A percentile compares a stretch with the other conserved stretches of the same genome.
These are phyloP conservation scores for Colletotrichum spaethianum DNA, from an alignment of 2,329 filamentous ascomycete species.

Conservation along the genomic window DNA sequence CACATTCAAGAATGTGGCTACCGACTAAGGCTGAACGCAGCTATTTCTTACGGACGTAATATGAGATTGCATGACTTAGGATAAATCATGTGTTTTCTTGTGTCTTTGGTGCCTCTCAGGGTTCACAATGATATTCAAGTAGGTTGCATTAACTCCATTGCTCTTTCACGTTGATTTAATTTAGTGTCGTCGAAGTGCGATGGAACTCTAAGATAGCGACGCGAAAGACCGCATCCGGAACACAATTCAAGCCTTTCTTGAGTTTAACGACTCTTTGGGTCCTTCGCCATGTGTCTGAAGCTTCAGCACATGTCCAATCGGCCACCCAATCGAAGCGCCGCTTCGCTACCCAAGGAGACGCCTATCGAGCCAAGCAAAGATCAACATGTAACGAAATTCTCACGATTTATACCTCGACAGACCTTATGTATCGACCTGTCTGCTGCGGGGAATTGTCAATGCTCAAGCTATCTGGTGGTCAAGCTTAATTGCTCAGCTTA, in stretches of 20 bases:
- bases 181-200: too few species aligned
- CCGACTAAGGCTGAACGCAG: background rate
- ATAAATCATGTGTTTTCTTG: background rate
- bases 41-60: background rate
- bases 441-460: background rate
- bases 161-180: too few species aligned
- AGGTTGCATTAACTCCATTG: background rate
- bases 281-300: background rate
- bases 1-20: constrained; percentile 1
- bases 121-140: background rate
- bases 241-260: too few species aligned
- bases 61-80: background rate
- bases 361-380: constrained; percentile 1
- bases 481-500: background rate
- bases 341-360: background rate
- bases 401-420: background rate
- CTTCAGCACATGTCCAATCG: background rate
- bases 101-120: background rate
- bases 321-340: background rate
- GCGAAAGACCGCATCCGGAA: too few species aligned
- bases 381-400: background rate
- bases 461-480: background rate
- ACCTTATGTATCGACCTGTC: background rate
- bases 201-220: too few species aligned
- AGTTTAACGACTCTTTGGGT: background rate